Conservation (phyloP, 176 grass and related monocot species). For the Hordeum vulgare region DNA sequence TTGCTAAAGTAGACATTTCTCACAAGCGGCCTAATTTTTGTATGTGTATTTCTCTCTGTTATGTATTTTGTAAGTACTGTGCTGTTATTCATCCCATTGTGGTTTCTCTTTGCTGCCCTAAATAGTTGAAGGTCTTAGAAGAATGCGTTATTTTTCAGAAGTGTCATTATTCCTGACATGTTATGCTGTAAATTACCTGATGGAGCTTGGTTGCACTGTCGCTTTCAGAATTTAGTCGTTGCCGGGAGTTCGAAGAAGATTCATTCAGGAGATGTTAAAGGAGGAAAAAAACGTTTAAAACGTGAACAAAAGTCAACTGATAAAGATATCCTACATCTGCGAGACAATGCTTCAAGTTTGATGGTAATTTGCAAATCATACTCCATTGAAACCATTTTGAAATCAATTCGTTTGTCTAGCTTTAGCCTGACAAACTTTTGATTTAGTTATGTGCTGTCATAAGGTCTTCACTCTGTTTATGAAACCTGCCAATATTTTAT, state of each 20-base stretch:
- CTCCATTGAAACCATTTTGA: background rate
- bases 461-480: conserved; percentile 7
- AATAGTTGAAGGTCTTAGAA: background rate
- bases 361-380: conserved; percentile 32
- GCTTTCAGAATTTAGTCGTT: conserved; percentile 24
- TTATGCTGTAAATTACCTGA: conserved; percentile 22
- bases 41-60: background rate
- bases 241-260: conserved; percentile 26
- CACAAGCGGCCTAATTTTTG: no score
- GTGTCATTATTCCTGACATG: background rate
- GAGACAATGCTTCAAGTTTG: conserved; percentile 21
- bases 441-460: background rate
- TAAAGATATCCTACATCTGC: conserved; percentile 16
- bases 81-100: background rate
- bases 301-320: conserved; percentile 16
- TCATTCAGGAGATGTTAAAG: conserved; percentile 22
- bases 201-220: conserved; percentile 5
- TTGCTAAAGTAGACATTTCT: background rate
- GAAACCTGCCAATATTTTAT: background rate
- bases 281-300: conserved; percentile 42
- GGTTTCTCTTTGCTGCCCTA: background rate
- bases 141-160: background rate
- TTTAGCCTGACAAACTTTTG: background rate
- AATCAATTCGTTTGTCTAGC: background rate
- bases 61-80: background rate